Evolutionary conservation across 345 rosid genomes (phyloP).

Genomic region (Litchi chinensis): DNA sequence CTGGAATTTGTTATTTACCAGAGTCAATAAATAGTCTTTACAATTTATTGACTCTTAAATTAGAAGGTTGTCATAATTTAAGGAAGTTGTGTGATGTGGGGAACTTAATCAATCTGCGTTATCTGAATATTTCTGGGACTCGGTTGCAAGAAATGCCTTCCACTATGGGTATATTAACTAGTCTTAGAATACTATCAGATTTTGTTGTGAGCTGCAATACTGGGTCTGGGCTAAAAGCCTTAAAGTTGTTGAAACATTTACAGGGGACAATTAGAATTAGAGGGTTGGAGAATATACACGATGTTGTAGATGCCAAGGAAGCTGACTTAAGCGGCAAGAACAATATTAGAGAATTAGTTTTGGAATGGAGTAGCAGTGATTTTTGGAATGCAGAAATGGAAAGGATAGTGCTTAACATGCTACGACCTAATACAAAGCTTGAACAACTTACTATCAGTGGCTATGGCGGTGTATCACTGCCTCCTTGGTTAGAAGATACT

Average conservation of each 20-base stretch:
- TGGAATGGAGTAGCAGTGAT: conserved; percentile 34
- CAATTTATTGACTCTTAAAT: not conserved
- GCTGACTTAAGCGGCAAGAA: conserved; percentile 36
- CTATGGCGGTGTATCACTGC: conserved; percentile 39
- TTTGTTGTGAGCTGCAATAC: conserved; percentile 18
- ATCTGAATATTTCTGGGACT: not conserved
- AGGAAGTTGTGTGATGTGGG: conserved; percentile 11
- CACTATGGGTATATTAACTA: not conserved
- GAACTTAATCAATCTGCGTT: conserved; percentile 14
- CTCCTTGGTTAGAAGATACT: conserved; percentile 41
- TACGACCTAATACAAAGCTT: conserved; percentile 45
- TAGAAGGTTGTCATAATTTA: not conserved
- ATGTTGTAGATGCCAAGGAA: conserved; percentile 27
- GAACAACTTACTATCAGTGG: conserved; percentile 28
- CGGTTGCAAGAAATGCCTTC: conserved; percentile 6
- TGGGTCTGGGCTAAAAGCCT: conserved; percentile 6
- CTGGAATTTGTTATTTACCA: not conserved
- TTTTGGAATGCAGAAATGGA: conserved; percentile 18
- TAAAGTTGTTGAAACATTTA: not conserved
- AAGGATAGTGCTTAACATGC: conserved; percentile 35
- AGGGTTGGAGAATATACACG: not conserved
- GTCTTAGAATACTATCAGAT: not conserved
- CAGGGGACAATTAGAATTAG: not conserved
- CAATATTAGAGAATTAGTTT: conserved; percentile 29
- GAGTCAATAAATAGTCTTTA: not conserved